Percentiles rank a stretch among this genome's conserved stretches.
Evolutionary conservation across 257 asterid species (phyloP).

Genomic region (Prunella vulgaris): DNA sequence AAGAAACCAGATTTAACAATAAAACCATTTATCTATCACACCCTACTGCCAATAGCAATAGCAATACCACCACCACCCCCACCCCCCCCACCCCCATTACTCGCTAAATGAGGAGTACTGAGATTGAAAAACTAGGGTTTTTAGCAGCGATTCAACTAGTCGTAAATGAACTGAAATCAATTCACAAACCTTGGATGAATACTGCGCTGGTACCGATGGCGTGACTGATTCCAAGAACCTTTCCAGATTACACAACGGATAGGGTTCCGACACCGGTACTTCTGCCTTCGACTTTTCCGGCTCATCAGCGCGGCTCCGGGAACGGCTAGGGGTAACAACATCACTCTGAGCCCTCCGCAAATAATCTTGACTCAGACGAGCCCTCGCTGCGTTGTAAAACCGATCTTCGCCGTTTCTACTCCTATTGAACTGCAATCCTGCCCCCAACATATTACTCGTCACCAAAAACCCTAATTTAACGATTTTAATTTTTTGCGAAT

Average conservation of each 20-base stretch:
- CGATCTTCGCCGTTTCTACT: slow-evolving; percentile 81
- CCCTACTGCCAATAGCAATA: not conserved
- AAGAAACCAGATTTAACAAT: not conserved
- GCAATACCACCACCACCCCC: too few species aligned
- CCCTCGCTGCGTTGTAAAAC: slow-evolving; percentile 72
- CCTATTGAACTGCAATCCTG: slow-evolving; percentile 82
- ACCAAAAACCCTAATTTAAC: slow-evolving; percentile 31
- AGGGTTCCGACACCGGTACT: slow-evolving; percentile 25
- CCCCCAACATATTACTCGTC: slow-evolving; percentile 62
- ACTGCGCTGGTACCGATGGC: slow-evolving; percentile 74
- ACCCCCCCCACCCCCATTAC: slow-evolving; percentile 10
- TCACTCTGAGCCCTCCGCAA: slow-evolving; percentile 74
- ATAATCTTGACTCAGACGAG: slow-evolving; percentile 60
- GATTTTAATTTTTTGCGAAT: slow-evolving; percentile 3
- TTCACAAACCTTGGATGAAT: slow-evolving; percentile 62
- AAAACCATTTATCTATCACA: not conserved
- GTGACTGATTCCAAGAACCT: slow-evolving; percentile 70
- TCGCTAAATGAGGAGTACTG: not conserved
- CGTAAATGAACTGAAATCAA: slow-evolving; percentile 10
- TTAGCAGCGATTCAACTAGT: not conserved
- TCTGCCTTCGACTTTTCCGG: slow-evolving; percentile 32
- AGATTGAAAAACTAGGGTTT: slow-evolving; percentile 20
- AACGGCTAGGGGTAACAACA: slow-evolving; percentile 37
- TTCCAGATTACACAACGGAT: slow-evolving; percentile 62
- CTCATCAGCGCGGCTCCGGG: slow-evolving; percentile 45